A percentile compares a stretch with the other conserved stretches of the same genome.
Evolutionary conservation across 1,284 basidiomycete genomes (phyloP).

Genomic region (Ustilago nuda): DNA sequence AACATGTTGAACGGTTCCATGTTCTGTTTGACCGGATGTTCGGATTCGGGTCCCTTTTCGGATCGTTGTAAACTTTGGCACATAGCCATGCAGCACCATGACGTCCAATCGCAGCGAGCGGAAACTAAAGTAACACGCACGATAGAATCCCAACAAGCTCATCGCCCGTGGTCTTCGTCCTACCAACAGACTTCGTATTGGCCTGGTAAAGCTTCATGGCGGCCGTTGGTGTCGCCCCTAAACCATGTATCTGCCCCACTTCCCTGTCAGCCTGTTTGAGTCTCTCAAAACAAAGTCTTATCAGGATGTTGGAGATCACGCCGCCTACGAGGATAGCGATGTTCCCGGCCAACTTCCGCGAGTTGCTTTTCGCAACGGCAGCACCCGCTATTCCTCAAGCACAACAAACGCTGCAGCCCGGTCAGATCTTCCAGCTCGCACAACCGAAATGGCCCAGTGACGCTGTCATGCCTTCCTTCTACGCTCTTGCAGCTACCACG

Average conservation of each 20-base stretch:
- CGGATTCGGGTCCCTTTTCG: slow-evolving; percentile 3
- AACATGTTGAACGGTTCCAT: background rate
- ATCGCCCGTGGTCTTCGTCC: background rate
- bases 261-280: too few species aligned
- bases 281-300: background rate
- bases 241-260: too few species aligned
- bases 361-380: slow-evolving; percentile 28
- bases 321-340: slow-evolving; percentile 34
- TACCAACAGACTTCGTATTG: background rate
- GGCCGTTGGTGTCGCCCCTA: too few species aligned
- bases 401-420: slow-evolving; percentile 29
- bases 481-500: slow-evolving; percentile 29
- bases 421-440: slow-evolving; percentile 44
- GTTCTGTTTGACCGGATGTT: slow-evolving; percentile 16
- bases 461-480: slow-evolving; percentile 37
- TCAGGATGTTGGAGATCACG: slow-evolving; percentile 35
- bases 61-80: background rate
- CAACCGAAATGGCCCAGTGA: slow-evolving; percentile 40
- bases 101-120: slow-evolving; percentile 15
- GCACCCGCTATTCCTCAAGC: slow-evolving; percentile 26
- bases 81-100: slow-evolving; percentile 23
- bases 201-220: too few species aligned
- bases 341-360: slow-evolving; percentile 44
- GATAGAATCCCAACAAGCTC: slow-evolving; percentile 13
- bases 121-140: slow-evolving; percentile 7